Evolutionary conservation across 2,329 filamentous ascomycete species (phyloP), one percentile per base, ranked within the genome.

Genomic region (Ophiostoma himal-ulmi): DNA sequence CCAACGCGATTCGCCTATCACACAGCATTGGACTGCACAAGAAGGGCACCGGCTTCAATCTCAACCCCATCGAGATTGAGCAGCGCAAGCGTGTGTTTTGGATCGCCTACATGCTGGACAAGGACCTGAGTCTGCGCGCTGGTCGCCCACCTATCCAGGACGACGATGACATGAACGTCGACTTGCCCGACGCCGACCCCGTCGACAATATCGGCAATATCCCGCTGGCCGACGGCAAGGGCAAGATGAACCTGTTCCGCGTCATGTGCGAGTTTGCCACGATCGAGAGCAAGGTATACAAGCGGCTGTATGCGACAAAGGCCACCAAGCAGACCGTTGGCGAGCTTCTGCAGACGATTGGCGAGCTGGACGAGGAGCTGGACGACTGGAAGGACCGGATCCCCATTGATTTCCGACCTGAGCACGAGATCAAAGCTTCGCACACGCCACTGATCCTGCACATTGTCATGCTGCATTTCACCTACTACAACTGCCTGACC

Each of bases 361-460:
- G 95, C 66, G 94, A 98, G 77, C 86, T 99, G 11, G 95, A 99
- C 78, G 89, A 88, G 76, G 88, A 93, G 76, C 76, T 99, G 4
- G 95, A 99, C 78, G 90, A 93, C 69, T 99, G 95, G 95, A 98
- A 98, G 82, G 94, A 98, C 77, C 88, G 86, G 68, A 98, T 99
- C 69, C 94, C 95, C 1, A 86, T 97, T 71, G 95, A 98, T 76
- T 98, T 97, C 81, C 88, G 95, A n/a, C 95, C 95, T 0, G 95
- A 98, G 79, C 89, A 97, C 78, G 94, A 97, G 79, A 98, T 99
- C 79, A 94, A 93, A 79, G 92, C 93, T 0, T 91, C 91, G 0
- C 93, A 97, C 78, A 96, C 93, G 0, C 94, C 94, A 0, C 84
- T 98, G n/a, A 94, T 98, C 26, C 83, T 99, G 26, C 94, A 98